Evolutionary conservation across 257 asterid species (phyloP), one percentile per base, ranked within the genome.

Genomic region (Ehretia macrophylla): DNA sequence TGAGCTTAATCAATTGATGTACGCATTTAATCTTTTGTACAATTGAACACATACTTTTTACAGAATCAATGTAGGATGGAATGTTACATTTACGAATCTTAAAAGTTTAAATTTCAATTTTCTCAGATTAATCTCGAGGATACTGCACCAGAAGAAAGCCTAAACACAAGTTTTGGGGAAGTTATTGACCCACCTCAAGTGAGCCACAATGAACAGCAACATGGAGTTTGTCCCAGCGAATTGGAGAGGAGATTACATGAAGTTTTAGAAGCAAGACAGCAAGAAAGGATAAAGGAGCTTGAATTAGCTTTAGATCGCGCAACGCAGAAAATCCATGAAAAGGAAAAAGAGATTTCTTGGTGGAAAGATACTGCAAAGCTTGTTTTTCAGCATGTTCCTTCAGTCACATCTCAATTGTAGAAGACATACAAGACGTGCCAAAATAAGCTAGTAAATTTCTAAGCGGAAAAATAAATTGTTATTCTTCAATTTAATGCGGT

Each of bases 301-400:
- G 95, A 88, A 72, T 60, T 78, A 22, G 85, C 83, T 60, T 56
- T 87, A 18, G 81, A 79, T 9, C 66, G 63, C 21, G 84, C 89
- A 51, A 68, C 73, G 60, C 67, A 75, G 58, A 66, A 80, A 52
- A 80, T 85, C 46, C 75, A 70, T 17, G 79, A 76, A 55, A 83
- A 63, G 32, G 83, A 81, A 55, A 72, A 65, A 45, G 88, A 85
- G 71, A 71, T 85, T 16, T 63, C 66, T 9, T 72, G 88, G 82
- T 88, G 95, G 96, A 85, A 67, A 72, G 87, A 83, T 17, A 67
- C 92, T 11, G 90, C 83, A 5, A 63, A 75, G 14, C 66, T 79
- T 63, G 55, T 78, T 45, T 69, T 77, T 14, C 80, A 66, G 16
- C 80, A 70, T 49, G 58, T 77, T 49, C 80, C 88, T 5, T 1